Percentiles rank a stretch among this genome's conserved stretches.
These are phyloP conservation scores for Solioccasus polychromus DNA, from an alignment of 768 basidiomycete species.

Conservation along the genomic window DNA sequence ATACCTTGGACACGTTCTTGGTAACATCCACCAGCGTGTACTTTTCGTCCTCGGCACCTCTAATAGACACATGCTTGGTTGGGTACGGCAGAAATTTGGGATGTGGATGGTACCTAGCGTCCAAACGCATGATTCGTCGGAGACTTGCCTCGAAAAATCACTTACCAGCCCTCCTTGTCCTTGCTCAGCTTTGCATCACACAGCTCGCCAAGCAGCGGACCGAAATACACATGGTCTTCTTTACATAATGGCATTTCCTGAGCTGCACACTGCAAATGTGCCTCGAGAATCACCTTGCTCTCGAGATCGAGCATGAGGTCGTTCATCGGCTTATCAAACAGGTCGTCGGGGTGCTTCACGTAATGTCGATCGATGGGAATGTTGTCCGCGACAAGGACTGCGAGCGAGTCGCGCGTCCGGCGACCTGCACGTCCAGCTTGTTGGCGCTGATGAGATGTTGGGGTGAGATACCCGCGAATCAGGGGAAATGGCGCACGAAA, in stretches of 20 bases:
- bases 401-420: slow-evolving; percentile 73
- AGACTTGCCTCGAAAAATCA: background rate
- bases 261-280: slow-evolving; percentile 85
- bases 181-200: slow-evolving; percentile 58
- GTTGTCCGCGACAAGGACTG: slow-evolving; percentile 66
- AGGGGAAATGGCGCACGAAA: slow-evolving; percentile 50
- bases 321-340: slow-evolving; percentile 61
- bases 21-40: slow-evolving; percentile 72
- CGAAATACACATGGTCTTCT: slow-evolving; percentile 73
- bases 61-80: slow-evolving; percentile 66
- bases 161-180: slow-evolving; percentile 82
- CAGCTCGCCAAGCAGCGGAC: slow-evolving; percentile 51
- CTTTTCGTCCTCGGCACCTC: slow-evolving; percentile 75
- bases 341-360: slow-evolving; percentile 60
- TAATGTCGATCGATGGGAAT: slow-evolving; percentile 77
- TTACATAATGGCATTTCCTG: slow-evolving; percentile 77
- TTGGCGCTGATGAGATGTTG: slow-evolving; percentile 55
- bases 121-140: no score
- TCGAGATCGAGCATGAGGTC: slow-evolving; percentile 72
- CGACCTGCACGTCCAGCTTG: slow-evolving; percentile 88
- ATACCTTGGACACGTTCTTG: slow-evolving; percentile 37
- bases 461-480: background rate
- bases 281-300: slow-evolving; percentile 74
- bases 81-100: slow-evolving; percentile 79
- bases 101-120: slow-evolving; percentile 74